Evolutionary conservation across 2,329 filamentous ascomycete genomes (phyloP), one percentile per base, ranked within the genome.

Genomic region (Drechslera avenae): DNA sequence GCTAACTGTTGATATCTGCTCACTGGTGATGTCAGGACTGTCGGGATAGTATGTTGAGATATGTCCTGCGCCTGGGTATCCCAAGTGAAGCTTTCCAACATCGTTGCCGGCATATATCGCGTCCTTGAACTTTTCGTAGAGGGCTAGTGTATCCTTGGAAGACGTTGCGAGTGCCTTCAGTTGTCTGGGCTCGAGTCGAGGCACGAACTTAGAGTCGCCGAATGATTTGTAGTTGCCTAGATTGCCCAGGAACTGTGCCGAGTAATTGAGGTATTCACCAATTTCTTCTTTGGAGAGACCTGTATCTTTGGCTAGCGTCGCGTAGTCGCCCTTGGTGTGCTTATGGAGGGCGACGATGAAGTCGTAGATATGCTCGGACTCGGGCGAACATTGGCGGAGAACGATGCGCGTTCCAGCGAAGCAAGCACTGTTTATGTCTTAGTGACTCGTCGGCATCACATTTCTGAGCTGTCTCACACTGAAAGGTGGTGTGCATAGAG

Each of bases 401-500:
- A 82, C 78, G 43, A 83, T 76, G 37, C 81, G 72, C 3, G 78
- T 78, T 5, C 81, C 81, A 30, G 78, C 72, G 39, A 78, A 75
- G 44, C 75, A 77, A 19, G 78, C 79, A 50, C 76, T 76, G 36
- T 4, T 10, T 4, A 10, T 21, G 12, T 9, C 26, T 63, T 19
- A 62, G 50, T 9, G 32, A 16, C 13, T 16, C n/a, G 12, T 4
- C 8, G 13, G 30, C 2, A 26, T 2, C 1, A 23, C 2, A 17
- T 32, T 6, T 14, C 5, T 14, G 32, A 5, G 45, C 18, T 21
- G 14, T 14, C 61, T 44, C 66, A 75, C 73, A 73, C 50, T 31
- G 73, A 75, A 52, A 75, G 66, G 46, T 74, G 91, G 76, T 97
- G 92, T 58, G 92, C 89, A 80, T 97, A 97, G 69, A 89, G 86